A percentile compares a stretch with the other conserved stretches of the same genome.
Evolutionary conservation across 805 yeast genomes (phyloP).

Genomic region (Priceomyces medius): DNA sequence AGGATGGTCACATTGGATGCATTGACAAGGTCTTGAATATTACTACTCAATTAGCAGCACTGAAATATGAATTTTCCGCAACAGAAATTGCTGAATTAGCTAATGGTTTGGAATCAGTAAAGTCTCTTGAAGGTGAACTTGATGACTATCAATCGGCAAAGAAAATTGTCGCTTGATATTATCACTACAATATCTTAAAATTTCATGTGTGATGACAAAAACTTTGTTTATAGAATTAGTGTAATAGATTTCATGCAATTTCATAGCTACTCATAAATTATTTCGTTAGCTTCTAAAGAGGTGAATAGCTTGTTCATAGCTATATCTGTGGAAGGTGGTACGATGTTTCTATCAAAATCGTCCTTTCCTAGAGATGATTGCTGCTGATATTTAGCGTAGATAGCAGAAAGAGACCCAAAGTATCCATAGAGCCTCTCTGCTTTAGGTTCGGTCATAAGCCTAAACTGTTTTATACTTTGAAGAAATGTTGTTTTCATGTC

Average conservation of each 20-base stretch:
- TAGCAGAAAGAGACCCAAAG: slow-evolving; percentile 38
- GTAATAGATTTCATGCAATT: slow-evolving; percentile 1
- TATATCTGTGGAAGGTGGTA: slow-evolving; percentile 51
- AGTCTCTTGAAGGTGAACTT: slow-evolving; percentile 46
- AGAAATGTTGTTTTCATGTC: slow-evolving; percentile 46
- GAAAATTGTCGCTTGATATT: not conserved
- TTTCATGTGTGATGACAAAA: not conserved
- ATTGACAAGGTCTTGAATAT: slow-evolving; percentile 58
- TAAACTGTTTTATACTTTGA: slow-evolving; percentile 55
- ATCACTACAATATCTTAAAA: not conserved
- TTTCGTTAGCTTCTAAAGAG: slow-evolving; percentile 50
- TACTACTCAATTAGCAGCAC: slow-evolving; percentile 43
- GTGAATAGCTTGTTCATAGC: slow-evolving; percentile 49
- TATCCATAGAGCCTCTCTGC: slow-evolving; percentile 44
- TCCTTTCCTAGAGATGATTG: slow-evolving; percentile 37
- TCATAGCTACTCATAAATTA: slow-evolving; percentile 15
- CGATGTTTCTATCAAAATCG: slow-evolving; percentile 42
- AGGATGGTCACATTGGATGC: slow-evolving; percentile 45
- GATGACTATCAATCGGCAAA: slow-evolving; percentile 40
- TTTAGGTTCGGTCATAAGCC: slow-evolving; percentile 52
- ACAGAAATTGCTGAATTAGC: slow-evolving; percentile 40
- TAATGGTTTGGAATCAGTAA: slow-evolving; percentile 37
- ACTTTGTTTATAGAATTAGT: not conserved
- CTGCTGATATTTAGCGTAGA: slow-evolving; percentile 25
- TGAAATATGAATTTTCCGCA: slow-evolving; percentile 44